These are phyloP conservation scores for Zizania latifolia DNA, from an alignment of 176 grass and related monocot genomes.

Conservation along the genomic window DNA sequence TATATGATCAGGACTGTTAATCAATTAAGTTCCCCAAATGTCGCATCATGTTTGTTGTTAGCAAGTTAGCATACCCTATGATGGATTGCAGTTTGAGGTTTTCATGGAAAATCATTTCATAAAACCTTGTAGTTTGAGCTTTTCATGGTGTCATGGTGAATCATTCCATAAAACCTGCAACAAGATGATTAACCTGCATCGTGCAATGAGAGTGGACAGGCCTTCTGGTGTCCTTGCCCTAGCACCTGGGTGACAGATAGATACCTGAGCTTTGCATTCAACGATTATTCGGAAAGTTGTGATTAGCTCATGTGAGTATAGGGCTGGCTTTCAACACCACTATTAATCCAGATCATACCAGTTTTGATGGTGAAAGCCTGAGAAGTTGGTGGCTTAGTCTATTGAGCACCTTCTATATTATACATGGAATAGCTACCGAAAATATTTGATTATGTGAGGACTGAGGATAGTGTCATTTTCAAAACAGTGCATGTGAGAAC, in stretches of 20 bases:
- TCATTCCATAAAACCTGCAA: not conserved
- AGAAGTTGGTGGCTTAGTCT: not conserved
- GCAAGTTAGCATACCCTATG: not conserved
- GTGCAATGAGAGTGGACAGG: not conserved
- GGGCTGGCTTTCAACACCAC: not conserved
- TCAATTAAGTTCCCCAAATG: not conserved
- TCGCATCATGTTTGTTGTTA: not conserved
- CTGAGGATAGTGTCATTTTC: not conserved
- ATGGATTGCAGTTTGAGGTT: not conserved
- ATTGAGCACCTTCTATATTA: not conserved
- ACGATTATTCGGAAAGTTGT: not conserved
- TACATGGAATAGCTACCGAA: not conserved
- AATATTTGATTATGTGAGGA: not conserved
- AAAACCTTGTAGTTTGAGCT: not conserved
- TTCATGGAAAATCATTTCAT: not conserved
- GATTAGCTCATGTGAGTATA: not conserved
- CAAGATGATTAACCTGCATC: not conserved
- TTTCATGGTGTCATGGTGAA: slow-evolving; percentile 5
- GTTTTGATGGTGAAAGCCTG: not conserved
- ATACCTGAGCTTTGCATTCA: not conserved
- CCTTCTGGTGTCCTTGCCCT: not conserved
- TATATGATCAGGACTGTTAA: not conserved
- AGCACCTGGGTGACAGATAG: not conserved
- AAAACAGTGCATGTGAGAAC: not conserved
- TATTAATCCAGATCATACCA: not conserved